phyloP scores from a whole-genome alignment of 2,329 filamentous ascomycete genomes.

The Sarocladium strictum region DNA sequence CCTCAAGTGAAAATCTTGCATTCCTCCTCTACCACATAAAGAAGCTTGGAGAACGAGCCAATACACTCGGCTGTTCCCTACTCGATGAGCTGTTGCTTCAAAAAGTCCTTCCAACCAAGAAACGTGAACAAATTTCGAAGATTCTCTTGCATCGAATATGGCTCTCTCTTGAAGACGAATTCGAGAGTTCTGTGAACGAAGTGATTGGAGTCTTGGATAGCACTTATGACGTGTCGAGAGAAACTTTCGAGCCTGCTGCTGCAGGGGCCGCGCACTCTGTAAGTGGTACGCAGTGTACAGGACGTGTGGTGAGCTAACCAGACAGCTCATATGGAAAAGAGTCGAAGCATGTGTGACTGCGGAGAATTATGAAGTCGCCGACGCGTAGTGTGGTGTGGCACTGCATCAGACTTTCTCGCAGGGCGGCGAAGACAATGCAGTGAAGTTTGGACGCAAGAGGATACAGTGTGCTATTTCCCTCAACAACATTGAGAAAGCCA shows the following conservation, averaged over 20 bases:
- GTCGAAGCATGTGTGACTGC: constrained; percentile 54
- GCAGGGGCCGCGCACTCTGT: constrained; percentile 65
- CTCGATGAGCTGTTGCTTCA: constrained; percentile 59
- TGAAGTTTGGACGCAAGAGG: constrained; percentile 65
- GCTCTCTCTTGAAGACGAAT: constrained; percentile 48
- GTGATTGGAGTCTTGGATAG: constrained; percentile 17
- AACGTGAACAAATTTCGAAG: constrained; percentile 60
- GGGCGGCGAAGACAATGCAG: constrained; percentile 58
- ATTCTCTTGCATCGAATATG: constrained; percentile 62
- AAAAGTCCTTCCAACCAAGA: constrained; percentile 45
- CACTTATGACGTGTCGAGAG: constrained; percentile 38
- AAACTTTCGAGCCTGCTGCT: constrained; percentile 50
- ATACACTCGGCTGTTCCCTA: constrained; percentile 39
- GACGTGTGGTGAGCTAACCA: background rate
- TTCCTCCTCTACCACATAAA: constrained; percentile 62
- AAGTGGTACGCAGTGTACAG: no score
- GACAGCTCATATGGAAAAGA: constrained; percentile 69
- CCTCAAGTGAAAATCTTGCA: constrained; percentile 59
- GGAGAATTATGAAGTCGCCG: constrained; percentile 46
- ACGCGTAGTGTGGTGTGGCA: constrained; percentile 67
- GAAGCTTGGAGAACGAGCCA: constrained; percentile 52
- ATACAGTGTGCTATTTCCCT: constrained; percentile 62
- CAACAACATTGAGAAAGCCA: constrained; percentile 19
- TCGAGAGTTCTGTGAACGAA: constrained; percentile 16
- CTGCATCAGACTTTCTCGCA: constrained; percentile 61